Percentiles rank a stretch among this genome's conserved stretches.
Conservation (phyloP, 1,284 basidiomycete genomes). For the Ustilago trichophora region DNA sequence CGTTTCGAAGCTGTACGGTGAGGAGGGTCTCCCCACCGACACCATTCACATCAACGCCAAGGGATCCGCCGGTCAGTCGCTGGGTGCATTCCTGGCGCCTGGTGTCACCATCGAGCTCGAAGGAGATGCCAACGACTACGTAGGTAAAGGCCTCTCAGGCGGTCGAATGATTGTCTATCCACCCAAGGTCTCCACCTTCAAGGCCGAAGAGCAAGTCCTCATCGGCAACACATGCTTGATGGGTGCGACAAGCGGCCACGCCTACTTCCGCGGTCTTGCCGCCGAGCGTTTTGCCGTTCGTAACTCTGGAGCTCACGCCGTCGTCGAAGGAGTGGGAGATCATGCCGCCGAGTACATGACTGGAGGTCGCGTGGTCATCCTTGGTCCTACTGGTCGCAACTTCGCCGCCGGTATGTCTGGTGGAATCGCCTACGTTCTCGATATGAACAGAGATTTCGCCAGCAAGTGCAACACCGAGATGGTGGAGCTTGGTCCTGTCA, state of each 20-base stretch:
- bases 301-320: constrained; percentile 64
- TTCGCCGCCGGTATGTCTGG: constrained; percentile 60
- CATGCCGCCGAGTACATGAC: constrained; percentile 61
- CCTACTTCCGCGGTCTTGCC: constrained; percentile 61
- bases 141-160: constrained; percentile 56
- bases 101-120: constrained; percentile 63
- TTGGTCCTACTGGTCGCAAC: constrained; percentile 58
- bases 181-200: constrained; percentile 61
- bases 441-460: constrained; percentile 62
- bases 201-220: constrained; percentile 63
- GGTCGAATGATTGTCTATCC: constrained; percentile 63
- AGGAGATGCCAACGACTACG: constrained; percentile 61
- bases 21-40: constrained; percentile 60
- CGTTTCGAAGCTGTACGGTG: constrained; percentile 63
- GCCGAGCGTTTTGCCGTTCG: constrained; percentile 64
- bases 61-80: constrained; percentile 61
- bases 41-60: constrained; percentile 65
- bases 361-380: constrained; percentile 56
- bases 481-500: constrained; percentile 61
- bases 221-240: constrained; percentile 58
- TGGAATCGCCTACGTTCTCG: constrained; percentile 63
- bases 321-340: constrained; percentile 63
- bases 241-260: constrained; percentile 56
- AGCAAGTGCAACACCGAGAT: constrained; percentile 63
- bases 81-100: constrained; percentile 62